Conservation (phyloP, 1,139 yeast species). For the Pneumocystis murina region DNA sequence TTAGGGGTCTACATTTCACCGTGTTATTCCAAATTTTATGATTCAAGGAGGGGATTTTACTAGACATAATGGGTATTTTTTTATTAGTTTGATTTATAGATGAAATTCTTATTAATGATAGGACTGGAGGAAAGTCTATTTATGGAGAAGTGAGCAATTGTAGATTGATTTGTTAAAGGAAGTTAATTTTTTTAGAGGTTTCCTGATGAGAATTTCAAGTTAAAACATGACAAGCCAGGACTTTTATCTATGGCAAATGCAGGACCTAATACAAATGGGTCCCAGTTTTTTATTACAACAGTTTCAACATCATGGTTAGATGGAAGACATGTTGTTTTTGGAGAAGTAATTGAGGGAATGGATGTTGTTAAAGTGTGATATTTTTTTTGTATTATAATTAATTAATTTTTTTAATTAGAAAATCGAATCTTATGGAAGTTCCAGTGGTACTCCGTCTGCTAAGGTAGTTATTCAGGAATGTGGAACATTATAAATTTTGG, state of each 20-base stretch:
- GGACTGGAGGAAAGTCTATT: slow-evolving; percentile 98
- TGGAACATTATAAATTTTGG: slow-evolving; percentile 35
- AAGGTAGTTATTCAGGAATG: slow-evolving; percentile 64
- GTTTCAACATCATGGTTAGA: slow-evolving; percentile 94
- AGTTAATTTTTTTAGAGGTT: slow-evolving; percentile 34
- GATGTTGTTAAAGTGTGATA: neutral
- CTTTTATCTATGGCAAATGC: slow-evolving; percentile 98
- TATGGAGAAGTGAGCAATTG: slow-evolving; percentile 84
- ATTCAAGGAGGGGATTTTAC: slow-evolving; percentile 98
- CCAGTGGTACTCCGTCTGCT: slow-evolving; percentile 67
- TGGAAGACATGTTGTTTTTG: slow-evolving; percentile 97
- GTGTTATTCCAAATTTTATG: slow-evolving; percentile 93
- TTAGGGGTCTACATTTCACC: slow-evolving; percentile 78
- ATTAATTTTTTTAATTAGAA: neutral
- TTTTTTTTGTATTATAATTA: no score
- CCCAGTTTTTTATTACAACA: slow-evolving; percentile 97
- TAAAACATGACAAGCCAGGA: slow-evolving; percentile 47
- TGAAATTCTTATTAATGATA: slow-evolving; percentile 44
- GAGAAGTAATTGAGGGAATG: slow-evolving; percentile 78
- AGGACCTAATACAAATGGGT: slow-evolving; percentile 99
- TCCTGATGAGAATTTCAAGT: neutral
- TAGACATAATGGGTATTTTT: slow-evolving; percentile 22
- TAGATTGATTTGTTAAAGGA: slow-evolving; percentile 82
- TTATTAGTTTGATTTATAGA: neutral
- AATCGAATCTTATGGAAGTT: slow-evolving; percentile 72